phyloP scores from a whole-genome alignment of 192 early-diverging fungal genomes.

The Coemansia sp. region DNA sequence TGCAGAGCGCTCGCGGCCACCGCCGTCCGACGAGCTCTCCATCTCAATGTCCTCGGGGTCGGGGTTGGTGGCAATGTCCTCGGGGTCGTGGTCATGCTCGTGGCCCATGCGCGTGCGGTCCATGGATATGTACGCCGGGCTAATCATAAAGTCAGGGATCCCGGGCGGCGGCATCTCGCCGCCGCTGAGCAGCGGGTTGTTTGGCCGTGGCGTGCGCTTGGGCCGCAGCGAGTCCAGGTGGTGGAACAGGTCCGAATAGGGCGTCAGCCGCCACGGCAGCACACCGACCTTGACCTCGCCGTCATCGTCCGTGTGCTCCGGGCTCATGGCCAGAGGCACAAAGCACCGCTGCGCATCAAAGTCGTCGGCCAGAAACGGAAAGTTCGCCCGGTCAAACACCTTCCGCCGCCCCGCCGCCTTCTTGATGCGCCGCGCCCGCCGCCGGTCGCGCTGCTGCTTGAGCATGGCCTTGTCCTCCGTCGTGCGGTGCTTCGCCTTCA shows the following conservation, averaged over 20 bases:
- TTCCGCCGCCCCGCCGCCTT: slow-evolving; percentile 40
- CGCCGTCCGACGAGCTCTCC: slow-evolving; percentile 28
- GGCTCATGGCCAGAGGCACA: slow-evolving; percentile 40
- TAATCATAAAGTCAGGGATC: slow-evolving; percentile 32
- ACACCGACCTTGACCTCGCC: slow-evolving; percentile 42
- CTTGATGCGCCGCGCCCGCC: slow-evolving; percentile 38
- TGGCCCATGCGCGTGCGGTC: slow-evolving; percentile 15
- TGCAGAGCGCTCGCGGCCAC: not conserved
- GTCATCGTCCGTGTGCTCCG: slow-evolving; percentile 47
- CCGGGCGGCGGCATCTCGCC: slow-evolving; percentile 22
- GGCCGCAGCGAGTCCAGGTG: slow-evolving; percentile 44
- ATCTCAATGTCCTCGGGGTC: slow-evolving; percentile 32
- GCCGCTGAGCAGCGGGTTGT: slow-evolving; percentile 18
- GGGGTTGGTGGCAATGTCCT: slow-evolving; percentile 5
- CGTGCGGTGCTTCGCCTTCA: slow-evolving; percentile 45
- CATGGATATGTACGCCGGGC: slow-evolving; percentile 16
- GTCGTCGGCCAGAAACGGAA: slow-evolving; percentile 31
- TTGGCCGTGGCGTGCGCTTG: slow-evolving; percentile 41
- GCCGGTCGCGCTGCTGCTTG: slow-evolving; percentile 48
- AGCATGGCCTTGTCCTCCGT: slow-evolving; percentile 47
- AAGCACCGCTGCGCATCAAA: slow-evolving; percentile 28
- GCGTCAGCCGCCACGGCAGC: slow-evolving; percentile 31
- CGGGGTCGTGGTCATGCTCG: slow-evolving; percentile 1
- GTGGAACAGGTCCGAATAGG: slow-evolving; percentile 29
- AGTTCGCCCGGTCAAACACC: slow-evolving; percentile 22